Evolutionary conservation across 257 asterid genomes (phyloP).

Genomic region (Pogostemon cablin): DNA sequence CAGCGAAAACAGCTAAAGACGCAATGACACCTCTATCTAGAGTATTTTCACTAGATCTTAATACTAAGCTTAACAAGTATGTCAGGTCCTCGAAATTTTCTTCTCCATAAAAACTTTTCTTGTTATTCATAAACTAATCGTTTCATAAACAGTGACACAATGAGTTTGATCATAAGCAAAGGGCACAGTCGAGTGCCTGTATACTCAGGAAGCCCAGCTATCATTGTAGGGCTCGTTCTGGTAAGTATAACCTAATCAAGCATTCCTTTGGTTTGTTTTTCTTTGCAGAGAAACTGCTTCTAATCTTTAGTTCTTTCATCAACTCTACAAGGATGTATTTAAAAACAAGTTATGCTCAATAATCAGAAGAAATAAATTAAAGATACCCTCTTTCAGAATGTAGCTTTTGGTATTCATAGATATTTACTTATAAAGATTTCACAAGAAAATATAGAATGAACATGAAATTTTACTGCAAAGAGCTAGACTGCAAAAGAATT

Average conservation of each 20-base stretch:
- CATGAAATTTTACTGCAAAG: background rate
- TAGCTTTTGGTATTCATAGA: background rate
- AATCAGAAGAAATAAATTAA: background rate
- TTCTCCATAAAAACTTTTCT: background rate
- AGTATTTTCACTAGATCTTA: slow-evolving; percentile 64
- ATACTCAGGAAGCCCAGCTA: slow-evolving; percentile 42
- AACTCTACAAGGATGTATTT: background rate
- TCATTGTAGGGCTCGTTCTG: slow-evolving; percentile 58
- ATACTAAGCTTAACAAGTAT: slow-evolving; percentile 69
- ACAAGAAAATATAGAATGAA: background rate
- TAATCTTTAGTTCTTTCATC: background rate
- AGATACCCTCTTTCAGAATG: slow-evolving; percentile 9
- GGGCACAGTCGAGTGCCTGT: slow-evolving; percentile 61
- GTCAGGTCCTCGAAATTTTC: slow-evolving; percentile 8
- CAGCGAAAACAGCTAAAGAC: slow-evolving; percentile 71
- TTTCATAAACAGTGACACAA: slow-evolving; percentile 48
- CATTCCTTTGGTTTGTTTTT: background rate
- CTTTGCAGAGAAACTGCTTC: background rate
- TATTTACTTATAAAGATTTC: slow-evolving; percentile 4
- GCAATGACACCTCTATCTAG: slow-evolving; percentile 72
- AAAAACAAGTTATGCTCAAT: background rate
- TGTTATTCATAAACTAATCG: slow-evolving; percentile 22
- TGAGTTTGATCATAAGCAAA: slow-evolving; percentile 47
- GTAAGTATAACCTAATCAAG: slow-evolving; percentile 31
- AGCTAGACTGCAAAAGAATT: background rate